Base-by-base conservation (phyloP, 2,329 filamentous ascomycete species). In the Dryadomyces quercus-mongolicae region DNA sequence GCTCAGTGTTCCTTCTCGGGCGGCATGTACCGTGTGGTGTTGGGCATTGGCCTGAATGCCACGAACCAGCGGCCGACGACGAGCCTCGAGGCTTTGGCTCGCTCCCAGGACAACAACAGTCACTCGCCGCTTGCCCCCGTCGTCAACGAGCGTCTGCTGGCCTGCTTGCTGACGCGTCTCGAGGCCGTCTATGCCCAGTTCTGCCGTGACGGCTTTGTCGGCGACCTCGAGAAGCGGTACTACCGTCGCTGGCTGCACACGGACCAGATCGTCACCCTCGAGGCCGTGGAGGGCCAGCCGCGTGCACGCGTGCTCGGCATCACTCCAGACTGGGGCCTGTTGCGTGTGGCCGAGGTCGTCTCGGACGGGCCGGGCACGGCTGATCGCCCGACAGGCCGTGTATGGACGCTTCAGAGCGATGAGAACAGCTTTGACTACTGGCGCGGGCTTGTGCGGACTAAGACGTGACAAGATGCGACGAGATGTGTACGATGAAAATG, bases 381-480 rank as follows among this genome's bases (percentile, higher is more conserved):
- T 2, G 88, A 89, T 58, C 74, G 83, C 53, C 73, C 76, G 2
- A 95, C 88, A 0, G 91, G 92, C 0, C 86, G 79, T 68, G 74
- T 85, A 51, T 92, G 86, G 79, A 81, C 85, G 62, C 70, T 98
- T 69, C 91, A 96, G 73, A 96, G 90, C 67, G 93, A 98, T 68
- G 89, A 91, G 66, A 98, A 98, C 65, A 96, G 91, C 67, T 98
- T 98, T 72, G 93, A 98, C 70, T 98, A 95, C 67, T 95, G 95
- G 71, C 88, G 81, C 65, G 93, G 93, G 0, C 65, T 98, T 62
- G 73, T 98, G 20, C 88, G 82, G 72, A 80, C 85, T 63, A 97
- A 95, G 74, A 68, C 83, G 49, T 46, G n/a, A n/a, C n/a, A n/a
- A n/a, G n/a, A n/a, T n/a, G n/a, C n/a, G n/a, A n/a, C n/a, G n/a